Evolutionary conservation across 805 yeast genomes (phyloP).

Genomic region (Geotrichum ghanense): DNA sequence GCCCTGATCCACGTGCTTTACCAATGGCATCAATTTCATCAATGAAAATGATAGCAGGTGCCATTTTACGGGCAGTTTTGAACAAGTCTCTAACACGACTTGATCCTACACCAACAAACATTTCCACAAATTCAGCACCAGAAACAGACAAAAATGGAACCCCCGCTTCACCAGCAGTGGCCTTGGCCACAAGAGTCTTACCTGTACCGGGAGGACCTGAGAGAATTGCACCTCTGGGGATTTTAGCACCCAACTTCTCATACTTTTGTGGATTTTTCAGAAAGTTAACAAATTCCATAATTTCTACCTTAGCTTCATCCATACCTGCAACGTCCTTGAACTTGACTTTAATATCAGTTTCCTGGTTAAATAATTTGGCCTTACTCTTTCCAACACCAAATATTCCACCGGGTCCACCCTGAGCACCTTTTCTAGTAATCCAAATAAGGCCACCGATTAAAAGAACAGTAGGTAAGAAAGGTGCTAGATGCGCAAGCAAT

Average conservation of each 20-base stretch:
- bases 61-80: slow-evolving; percentile 81
- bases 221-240: slow-evolving; percentile 94
- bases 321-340: slow-evolving; percentile 96
- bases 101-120: slow-evolving; percentile 99
- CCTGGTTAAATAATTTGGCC: slow-evolving; percentile 85
- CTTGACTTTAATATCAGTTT: slow-evolving; percentile 77
- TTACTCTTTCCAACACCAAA: slow-evolving; percentile 80
- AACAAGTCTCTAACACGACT: slow-evolving; percentile 94
- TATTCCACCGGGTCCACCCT: slow-evolving; percentile 55
- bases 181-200: slow-evolving; percentile 91
- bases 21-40: slow-evolving; percentile 99
- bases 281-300: slow-evolving; percentile 94
- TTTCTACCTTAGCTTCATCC: slow-evolving; percentile 93
- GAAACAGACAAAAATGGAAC: slow-evolving; percentile 94
- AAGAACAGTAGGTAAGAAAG: slow-evolving; percentile 78
- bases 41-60: slow-evolving; percentile 92
- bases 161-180: slow-evolving; percentile 98
- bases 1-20: slow-evolving; percentile 58
- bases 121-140: slow-evolving; percentile 95
- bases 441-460: slow-evolving; percentile 84
- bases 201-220: slow-evolving; percentile 99
- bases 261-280: slow-evolving; percentile 83
- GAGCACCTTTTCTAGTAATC: slow-evolving; percentile 54
- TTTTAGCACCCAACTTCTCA: slow-evolving; percentile 89
- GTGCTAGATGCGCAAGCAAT: slow-evolving; percentile 48